These are phyloP conservation scores for Apiotrichum montevideense DNA, from an alignment of 1,284 basidiomycete genomes.

Conservation along the genomic window DNA sequence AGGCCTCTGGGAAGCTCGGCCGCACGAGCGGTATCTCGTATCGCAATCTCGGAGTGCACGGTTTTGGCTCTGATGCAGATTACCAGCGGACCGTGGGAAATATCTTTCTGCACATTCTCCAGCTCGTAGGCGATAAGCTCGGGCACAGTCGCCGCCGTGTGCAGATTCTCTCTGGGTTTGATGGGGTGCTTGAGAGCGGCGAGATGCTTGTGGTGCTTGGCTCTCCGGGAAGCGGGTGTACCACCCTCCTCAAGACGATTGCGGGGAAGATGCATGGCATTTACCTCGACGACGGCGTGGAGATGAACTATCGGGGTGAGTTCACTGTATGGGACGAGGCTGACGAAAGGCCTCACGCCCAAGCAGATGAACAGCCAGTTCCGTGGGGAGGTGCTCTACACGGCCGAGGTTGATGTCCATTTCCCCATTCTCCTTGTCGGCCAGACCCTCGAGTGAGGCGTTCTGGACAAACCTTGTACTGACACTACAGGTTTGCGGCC, in stretches of 20 bases:
- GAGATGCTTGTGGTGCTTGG: slow-evolving; percentile 55
- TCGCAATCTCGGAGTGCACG: too few species aligned
- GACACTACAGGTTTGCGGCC: slow-evolving; percentile 32
- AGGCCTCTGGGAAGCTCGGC: too few species aligned
- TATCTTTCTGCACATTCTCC: slow-evolving; percentile 41
- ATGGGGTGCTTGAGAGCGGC: slow-evolving; percentile 48
- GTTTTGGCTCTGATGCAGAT: slow-evolving; percentile 11
- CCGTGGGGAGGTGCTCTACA: slow-evolving; percentile 49
- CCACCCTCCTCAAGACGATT: slow-evolving; percentile 54
- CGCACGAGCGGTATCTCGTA: too few species aligned
- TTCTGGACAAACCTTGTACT: too few species aligned
- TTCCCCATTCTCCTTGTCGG: slow-evolving; percentile 49
- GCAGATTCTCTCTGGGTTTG: slow-evolving; percentile 50
- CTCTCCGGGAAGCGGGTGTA: slow-evolving; percentile 59
- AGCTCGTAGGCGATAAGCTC: slow-evolving; percentile 39
- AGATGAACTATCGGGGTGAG: slow-evolving; percentile 46
- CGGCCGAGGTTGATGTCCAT: slow-evolving; percentile 32
- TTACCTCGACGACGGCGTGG: slow-evolving; percentile 43
- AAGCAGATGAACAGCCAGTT: slow-evolving; percentile 44
- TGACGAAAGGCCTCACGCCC: slow-evolving; percentile 34
- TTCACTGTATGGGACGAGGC: neutral
- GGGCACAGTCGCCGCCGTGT: slow-evolving; percentile 46
- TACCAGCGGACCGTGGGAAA: slow-evolving; percentile 53
- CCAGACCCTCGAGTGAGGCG: slow-evolving; percentile 40
- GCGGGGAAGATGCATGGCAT: slow-evolving; percentile 53